These are phyloP conservation scores for Albatrellus sp. DNA, from an alignment of 1,284 basidiomycete species.

Conservation along the genomic window DNA sequence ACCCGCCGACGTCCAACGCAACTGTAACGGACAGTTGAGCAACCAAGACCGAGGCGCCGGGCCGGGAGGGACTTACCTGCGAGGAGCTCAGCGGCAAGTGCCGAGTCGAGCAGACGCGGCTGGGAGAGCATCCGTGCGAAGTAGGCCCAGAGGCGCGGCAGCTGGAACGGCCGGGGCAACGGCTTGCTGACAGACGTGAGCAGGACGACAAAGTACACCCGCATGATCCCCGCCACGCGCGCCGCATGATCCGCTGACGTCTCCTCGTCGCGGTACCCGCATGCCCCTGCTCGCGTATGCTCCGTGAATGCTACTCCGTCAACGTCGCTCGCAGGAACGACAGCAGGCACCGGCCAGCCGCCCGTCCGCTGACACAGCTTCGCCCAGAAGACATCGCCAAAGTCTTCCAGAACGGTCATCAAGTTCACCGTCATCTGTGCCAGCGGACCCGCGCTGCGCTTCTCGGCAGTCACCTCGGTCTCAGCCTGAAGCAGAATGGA, in stretches of 20 bases:
- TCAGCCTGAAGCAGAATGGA: constrained; percentile 88
- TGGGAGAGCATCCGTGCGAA: constrained; percentile 47
- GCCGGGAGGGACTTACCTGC: constrained; percentile 39
- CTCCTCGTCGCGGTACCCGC: constrained; percentile 57
- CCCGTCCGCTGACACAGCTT: constrained; percentile 75
- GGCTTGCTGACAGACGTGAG: constrained; percentile 23
- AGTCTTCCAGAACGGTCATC: constrained; percentile 47
- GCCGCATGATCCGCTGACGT: constrained; percentile 52
- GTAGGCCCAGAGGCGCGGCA: constrained; percentile 58
- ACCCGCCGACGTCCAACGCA: constrained; percentile 64
- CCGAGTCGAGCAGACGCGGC: constrained; percentile 34
- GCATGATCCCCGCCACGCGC: constrained; percentile 75
- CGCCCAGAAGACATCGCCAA: constrained; percentile 70
- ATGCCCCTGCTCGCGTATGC: constrained; percentile 47
- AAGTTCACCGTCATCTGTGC: constrained; percentile 67
- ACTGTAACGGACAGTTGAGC: constrained; percentile 26
- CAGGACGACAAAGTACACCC: constrained; percentile 81
- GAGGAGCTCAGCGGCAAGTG: constrained; percentile 49
- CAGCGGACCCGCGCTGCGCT: constrained; percentile 75
- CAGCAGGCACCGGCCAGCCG: constrained; percentile 53
- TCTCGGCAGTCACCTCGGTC: constrained; percentile 86
- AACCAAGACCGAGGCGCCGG: constrained; percentile 5
- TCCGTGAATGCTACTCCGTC: constrained; percentile 38
- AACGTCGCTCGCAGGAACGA: constrained; percentile 35
- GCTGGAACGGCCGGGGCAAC: constrained; percentile 40